These are phyloP conservation scores for Helenozyma rhizophorensis DNA, from an alignment of 805 yeast species.

Conservation along the genomic window DNA sequence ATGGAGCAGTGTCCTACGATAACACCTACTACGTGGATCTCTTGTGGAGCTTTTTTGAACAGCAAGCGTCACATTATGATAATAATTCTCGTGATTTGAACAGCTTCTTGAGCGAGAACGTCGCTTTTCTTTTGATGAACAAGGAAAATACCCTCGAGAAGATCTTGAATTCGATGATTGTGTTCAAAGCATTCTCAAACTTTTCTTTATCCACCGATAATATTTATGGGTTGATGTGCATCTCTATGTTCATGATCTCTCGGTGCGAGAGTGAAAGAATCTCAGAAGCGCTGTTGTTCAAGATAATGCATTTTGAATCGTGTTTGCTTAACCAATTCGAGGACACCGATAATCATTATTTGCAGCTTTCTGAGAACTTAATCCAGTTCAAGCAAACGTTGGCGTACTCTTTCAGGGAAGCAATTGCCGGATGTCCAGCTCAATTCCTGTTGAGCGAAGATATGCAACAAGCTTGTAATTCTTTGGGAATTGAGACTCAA, in stretches of 20 bases:
- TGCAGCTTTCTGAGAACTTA: constrained; percentile 24
- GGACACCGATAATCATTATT: constrained; percentile 35
- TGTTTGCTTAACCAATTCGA: constrained; percentile 32
- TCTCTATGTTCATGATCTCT: constrained; percentile 20
- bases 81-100: constrained; percentile 19
- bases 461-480: too few relatives aligned
- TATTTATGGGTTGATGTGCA: constrained; percentile 26
- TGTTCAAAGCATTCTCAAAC: constrained; percentile 21
- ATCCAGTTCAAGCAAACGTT: constrained; percentile 14
- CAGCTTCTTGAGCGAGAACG: constrained; percentile 28
- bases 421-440: background rate
- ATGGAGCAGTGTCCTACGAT: constrained; percentile 18
- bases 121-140: constrained; percentile 17
- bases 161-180: constrained; percentile 25
- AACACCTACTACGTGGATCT: constrained; percentile 27
- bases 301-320: constrained; percentile 26
- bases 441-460: too few relatives aligned
- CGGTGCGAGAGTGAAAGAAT: background rate
- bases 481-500: too few relatives aligned
- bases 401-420: background rate
- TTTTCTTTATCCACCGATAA: constrained; percentile 28
- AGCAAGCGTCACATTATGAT: constrained; percentile 25
- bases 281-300: constrained; percentile 9
- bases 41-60: constrained; percentile 31
- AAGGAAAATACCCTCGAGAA: constrained; percentile 5